Base-by-base conservation (phyloP, 305 asterid genomes). In the Fraxinus sp. region DNA sequence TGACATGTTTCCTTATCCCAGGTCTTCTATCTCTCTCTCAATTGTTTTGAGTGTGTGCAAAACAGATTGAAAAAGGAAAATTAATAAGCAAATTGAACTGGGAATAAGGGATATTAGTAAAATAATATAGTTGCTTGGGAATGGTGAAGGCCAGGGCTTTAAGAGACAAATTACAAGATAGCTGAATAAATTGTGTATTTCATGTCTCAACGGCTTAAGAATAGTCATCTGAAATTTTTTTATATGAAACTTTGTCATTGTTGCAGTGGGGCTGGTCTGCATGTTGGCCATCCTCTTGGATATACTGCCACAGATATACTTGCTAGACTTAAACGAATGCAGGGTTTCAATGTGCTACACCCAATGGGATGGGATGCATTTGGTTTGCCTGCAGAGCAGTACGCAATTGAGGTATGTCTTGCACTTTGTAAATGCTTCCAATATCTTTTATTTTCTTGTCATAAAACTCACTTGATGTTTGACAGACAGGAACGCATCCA, bases 311-410 rank as follows among this genome's bases (percentile, higher is more conserved):
- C 99, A 5, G 98, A 96, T 88, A 93, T 96, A 81, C 94, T 96
- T 89, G 98, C 98, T 79, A 91, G 98, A 84, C 94, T 92, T 80
- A 96, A 88, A 86, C 90, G 98, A 66, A 96, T 94, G 99, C 98
- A 92, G 86, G 99, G 99, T 46, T 94, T 90, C 90, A 96, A 96
- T 80, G 99, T 96, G 77, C 88, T 96, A 91, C 98, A 96, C 82
- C 99, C 98, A 80, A 96, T 96, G 99, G 99, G 99, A 73, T 96
- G 99, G 99, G 99, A 96, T 90, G 99, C 99, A 5, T 96, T 96
- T 88, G 98, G 99, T 85, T 92, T 96, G 85, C 99, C 99, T 52
- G 99, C 99, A 64, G 99, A 96, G 87, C 99, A 96, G 82, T 96
- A 96, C 85, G 99, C 99, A 71, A 92, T 96, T 83, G 94, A 96